Evolutionary conservation across 495 filamentous ascomycete species (phyloP).

Genomic region (Halenospora varia): DNA sequence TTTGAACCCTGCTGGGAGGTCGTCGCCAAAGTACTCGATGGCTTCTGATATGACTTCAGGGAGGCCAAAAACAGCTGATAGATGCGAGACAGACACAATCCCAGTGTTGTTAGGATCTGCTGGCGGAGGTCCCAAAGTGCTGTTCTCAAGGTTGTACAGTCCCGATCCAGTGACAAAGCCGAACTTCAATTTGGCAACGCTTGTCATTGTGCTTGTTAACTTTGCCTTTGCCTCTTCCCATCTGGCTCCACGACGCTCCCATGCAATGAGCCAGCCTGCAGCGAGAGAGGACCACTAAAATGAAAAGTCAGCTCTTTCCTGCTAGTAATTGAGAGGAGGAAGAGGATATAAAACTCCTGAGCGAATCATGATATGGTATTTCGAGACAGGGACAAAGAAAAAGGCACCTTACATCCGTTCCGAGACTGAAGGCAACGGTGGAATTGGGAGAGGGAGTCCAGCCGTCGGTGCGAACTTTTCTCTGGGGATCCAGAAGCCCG

Average conservation of each 20-base stretch:
- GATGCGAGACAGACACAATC: conserved; percentile 36
- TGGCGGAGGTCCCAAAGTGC: conserved; percentile 35
- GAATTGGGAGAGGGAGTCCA: no score
- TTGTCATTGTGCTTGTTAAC: conserved; percentile 33
- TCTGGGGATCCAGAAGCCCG: conserved; percentile 38
- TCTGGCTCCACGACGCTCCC: conserved; percentile 39
- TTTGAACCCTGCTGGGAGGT: conserved; percentile 30
- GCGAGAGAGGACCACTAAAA: conserved; percentile 45
- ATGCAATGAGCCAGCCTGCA: conserved; percentile 41
- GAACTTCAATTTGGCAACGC: conserved; percentile 38
- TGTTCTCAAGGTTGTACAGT: conserved; percentile 37
- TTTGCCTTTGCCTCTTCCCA: conserved; percentile 38
- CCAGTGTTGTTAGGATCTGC: conserved; percentile 38
- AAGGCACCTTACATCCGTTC: no score
- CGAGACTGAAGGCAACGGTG: no score
- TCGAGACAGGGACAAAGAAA: no score
- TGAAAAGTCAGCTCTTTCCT: conserved; percentile 23
- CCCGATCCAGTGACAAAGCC: conserved; percentile 45
- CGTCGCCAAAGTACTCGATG: conserved; percentile 30
- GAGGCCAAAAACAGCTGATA: conserved; percentile 43
- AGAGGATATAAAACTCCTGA: no score
- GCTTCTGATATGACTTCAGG: conserved; percentile 40
- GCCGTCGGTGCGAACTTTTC: no score
- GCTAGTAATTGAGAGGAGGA: no score
- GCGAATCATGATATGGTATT: no score